Evolutionary conservation across 345 rosid species (phyloP).

Genomic region (Brassica nigra): DNA sequence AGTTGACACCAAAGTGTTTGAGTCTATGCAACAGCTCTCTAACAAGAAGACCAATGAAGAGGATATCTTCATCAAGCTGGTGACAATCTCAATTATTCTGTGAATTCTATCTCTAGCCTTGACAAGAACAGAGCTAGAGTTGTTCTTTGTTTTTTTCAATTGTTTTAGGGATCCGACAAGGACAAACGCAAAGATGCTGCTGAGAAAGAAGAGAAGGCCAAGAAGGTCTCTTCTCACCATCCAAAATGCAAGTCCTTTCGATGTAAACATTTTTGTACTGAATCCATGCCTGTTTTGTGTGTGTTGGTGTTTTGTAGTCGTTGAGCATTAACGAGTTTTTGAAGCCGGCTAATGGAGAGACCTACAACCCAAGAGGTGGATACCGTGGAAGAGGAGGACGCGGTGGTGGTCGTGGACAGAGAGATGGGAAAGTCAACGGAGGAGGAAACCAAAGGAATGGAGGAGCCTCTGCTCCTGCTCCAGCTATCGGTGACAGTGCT

Average conservation of each 20-base stretch:
- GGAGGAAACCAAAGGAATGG: conserved; percentile 20
- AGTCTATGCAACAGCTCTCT: conserved; percentile 69
- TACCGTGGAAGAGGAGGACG: conserved; percentile 36
- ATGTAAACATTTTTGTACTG: not conserved
- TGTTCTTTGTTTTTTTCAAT: not conserved
- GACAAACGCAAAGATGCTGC: conserved; percentile 64
- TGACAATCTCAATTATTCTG: conserved; percentile 12
- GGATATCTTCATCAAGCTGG: conserved; percentile 64
- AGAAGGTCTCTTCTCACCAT: conserved; percentile 47
- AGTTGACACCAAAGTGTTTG: conserved; percentile 66
- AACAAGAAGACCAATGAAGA: conserved; percentile 61
- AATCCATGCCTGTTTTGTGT: not conserved
- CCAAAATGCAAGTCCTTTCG: not conserved
- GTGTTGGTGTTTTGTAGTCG: conserved; percentile 22
- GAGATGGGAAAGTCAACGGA: conserved; percentile 28
- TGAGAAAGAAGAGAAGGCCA: conserved; percentile 65
- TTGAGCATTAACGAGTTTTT: conserved; percentile 39
- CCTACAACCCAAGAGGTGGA: conserved; percentile 32
- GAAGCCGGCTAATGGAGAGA: conserved; percentile 38
- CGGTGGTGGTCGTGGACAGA: conserved; percentile 16
- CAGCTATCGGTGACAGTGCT: conserved; percentile 31
- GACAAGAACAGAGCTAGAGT: not conserved
- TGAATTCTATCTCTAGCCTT: no score
- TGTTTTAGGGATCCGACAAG: conserved; percentile 62
- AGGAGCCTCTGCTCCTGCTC: conserved; percentile 27